Percentiles rank a stretch among this genome's conserved stretches.
Evolutionary conservation across 495 filamentous ascomycete genomes (phyloP).

Genomic region (Neurospora sublineolata): DNA sequence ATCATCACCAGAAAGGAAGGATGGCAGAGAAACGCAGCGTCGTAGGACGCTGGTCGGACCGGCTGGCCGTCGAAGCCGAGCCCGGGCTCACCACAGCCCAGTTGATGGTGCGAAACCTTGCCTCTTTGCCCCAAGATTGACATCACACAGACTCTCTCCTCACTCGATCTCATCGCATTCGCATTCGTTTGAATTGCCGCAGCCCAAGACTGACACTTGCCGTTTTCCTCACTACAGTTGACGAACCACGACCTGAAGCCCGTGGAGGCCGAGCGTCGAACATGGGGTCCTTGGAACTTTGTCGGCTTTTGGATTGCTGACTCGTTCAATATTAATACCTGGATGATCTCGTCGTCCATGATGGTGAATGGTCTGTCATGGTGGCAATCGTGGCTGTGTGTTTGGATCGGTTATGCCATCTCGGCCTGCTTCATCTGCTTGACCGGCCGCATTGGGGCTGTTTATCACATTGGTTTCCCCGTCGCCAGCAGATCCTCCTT

Average conservation of each 20-base stretch:
- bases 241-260: slow-evolving; percentile 84
- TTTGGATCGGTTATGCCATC: slow-evolving; percentile 76
- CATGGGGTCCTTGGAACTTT: slow-evolving; percentile 86
- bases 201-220: slow-evolving; percentile 1
- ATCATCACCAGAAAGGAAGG: neutral
- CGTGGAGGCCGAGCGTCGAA: slow-evolving; percentile 72
- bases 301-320: slow-evolving; percentile 89
- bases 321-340: slow-evolving; percentile 95
- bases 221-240: slow-evolving; percentile 35
- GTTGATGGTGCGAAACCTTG: slow-evolving; percentile 48
- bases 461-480: slow-evolving; percentile 81
- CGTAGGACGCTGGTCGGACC: slow-evolving; percentile 29
- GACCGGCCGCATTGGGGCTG: slow-evolving; percentile 80
- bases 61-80: slow-evolving; percentile 61
- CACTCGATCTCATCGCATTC: neutral
- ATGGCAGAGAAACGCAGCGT: slow-evolving; percentile 6
- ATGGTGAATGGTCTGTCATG: slow-evolving; percentile 64
- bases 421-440: slow-evolving; percentile 61
- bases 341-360: slow-evolving; percentile 93
- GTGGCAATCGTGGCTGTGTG: slow-evolving; percentile 93
- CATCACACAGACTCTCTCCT: neutral
- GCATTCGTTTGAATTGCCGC: neutral
- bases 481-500: slow-evolving; percentile 66
- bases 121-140: neutral
- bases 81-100: slow-evolving; percentile 72